These are phyloP conservation scores for Xylaria telfairii DNA, from an alignment of 495 filamentous ascomycete species.

Conservation along the genomic window DNA sequence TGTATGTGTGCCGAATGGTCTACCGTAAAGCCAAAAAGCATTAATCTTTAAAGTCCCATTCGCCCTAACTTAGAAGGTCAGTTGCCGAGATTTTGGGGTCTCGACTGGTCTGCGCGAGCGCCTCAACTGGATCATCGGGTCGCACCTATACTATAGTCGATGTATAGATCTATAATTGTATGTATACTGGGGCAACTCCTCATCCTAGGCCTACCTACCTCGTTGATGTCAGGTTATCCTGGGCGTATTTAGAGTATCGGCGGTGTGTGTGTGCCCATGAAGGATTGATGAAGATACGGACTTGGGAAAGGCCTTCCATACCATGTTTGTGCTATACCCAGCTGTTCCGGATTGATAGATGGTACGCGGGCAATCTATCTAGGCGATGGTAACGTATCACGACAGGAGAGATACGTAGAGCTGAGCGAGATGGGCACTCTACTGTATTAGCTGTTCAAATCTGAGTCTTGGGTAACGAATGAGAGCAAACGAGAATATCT, in stretches of 20 bases:
- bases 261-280: not conserved
- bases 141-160: not conserved
- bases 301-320: not conserved
- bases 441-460: constrained; percentile 8
- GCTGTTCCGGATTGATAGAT: constrained; percentile 1
- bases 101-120: constrained; percentile 15
- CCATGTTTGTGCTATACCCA: not conserved
- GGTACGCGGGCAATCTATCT: constrained; percentile 7
- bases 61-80: constrained; percentile 9
- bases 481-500: not conserved
- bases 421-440: constrained; percentile 17
- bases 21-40: not conserved
- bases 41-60: constrained; percentile 4
- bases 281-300: not conserved
- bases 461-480: constrained; percentile 6
- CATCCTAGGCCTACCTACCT: constrained; percentile 1
- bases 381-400: constrained; percentile 23
- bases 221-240: not conserved
- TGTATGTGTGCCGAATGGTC: not conserved
- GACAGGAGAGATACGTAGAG: constrained; percentile 15
- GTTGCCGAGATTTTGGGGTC: constrained; percentile 1
- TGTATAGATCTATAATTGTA: constrained; percentile 8
- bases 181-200: not conserved
- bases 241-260: not conserved
- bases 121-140: not conserved